phyloP scores from a whole-genome alignment of 2,329 filamentous ascomycete genomes.

The Ilyonectria sp. region DNA sequence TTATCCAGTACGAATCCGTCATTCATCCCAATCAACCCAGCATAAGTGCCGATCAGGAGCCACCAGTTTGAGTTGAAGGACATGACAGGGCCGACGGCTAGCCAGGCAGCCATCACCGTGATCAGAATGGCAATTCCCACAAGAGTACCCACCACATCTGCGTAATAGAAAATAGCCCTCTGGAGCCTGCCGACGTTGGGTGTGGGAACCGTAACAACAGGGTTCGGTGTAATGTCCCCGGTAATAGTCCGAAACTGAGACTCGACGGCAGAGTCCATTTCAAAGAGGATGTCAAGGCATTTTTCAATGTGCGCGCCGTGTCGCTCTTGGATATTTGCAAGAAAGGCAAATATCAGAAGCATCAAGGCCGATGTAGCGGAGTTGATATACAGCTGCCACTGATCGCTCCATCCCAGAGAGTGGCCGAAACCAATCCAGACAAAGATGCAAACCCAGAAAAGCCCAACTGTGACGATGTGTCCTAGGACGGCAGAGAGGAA shows the following conservation, averaged over 20 bases:
- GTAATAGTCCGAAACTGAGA: constrained; percentile 52
- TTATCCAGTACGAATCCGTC: constrained; percentile 63
- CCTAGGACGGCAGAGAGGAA: constrained; percentile 46
- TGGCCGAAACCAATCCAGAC: constrained; percentile 53
- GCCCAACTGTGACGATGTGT: constrained; percentile 48
- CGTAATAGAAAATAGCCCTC: constrained; percentile 58
- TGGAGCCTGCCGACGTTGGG: constrained; percentile 53
- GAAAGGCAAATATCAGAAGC: too few species aligned
- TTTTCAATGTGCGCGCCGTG: constrained; percentile 47
- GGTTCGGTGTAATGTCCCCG: constrained; percentile 52
- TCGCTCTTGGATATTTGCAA: constrained; percentile 51
- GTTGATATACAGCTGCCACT: constrained; percentile 61
- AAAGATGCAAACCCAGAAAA: constrained; percentile 55
- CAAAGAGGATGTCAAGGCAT: too few species aligned
- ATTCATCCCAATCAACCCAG: constrained; percentile 61
- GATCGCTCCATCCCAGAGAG: constrained; percentile 49
- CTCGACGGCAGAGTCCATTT: constrained; percentile 54
- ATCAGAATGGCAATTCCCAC: constrained; percentile 55
- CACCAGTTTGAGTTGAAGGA: constrained; percentile 62
- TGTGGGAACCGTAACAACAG: constrained; percentile 39
- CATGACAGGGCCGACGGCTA: constrained; percentile 56
- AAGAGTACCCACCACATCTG: constrained; percentile 57
- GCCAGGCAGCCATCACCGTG: constrained; percentile 55
- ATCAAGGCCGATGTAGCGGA: constrained; percentile 55
- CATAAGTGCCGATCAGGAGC: constrained; percentile 64